Evolutionary conservation across 2,329 filamentous ascomycete species (phyloP), one percentile per base, ranked within the genome.

Genomic region (Trichoderma simmonsii): DNA sequence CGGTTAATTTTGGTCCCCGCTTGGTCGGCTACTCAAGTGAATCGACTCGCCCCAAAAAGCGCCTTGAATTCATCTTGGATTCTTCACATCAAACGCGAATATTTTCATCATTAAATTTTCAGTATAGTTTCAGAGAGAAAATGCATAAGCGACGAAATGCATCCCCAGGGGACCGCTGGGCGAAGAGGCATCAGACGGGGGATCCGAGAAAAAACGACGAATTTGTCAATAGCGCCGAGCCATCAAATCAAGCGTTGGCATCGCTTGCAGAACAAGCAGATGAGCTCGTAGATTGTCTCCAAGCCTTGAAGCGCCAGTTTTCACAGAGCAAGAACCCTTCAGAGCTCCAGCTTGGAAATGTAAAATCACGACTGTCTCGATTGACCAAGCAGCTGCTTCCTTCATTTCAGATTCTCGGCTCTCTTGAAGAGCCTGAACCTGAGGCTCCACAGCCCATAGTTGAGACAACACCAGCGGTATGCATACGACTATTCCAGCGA

Each of bases 81-180:
- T 39, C 36, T 54, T 61, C 26, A 36, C 64, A 63, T 68, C 34
- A 30, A 68, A 60, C 36, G 15, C 36, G 60, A 60, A 51, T 21
- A 54, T 39, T 32, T 65, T 60, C 43, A 43, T 63, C 24, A 28
- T 51, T 24, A 21, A 39, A 21, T 36, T 9, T 11, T 63, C 7
- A 32, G 14, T 39, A 9, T 26, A 21, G 14, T 21, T 18, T 30
- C 21, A 11, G 36, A 32, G 5, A 21, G n/a, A 65, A 56, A 54
- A 85, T 85, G 83, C 77, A 79, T 24, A 85, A 85, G 75, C 81
- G 83, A 18, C 66, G 68, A 36, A 60, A 65, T 39, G 21, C 57
- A 18, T 32, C 21, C 12, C 30, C 30, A 5, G 48, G 36, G 8
- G 60, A 63, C 15, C 68, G 64, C 28, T 43, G 62, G 24, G 39